A percentile compares a stretch with the other conserved stretches of the same genome.
These are phyloP conservation scores for Emergomyces pasteurianus DNA, from an alignment of 2,329 filamentous ascomycete genomes.

Conservation along the genomic window DNA sequence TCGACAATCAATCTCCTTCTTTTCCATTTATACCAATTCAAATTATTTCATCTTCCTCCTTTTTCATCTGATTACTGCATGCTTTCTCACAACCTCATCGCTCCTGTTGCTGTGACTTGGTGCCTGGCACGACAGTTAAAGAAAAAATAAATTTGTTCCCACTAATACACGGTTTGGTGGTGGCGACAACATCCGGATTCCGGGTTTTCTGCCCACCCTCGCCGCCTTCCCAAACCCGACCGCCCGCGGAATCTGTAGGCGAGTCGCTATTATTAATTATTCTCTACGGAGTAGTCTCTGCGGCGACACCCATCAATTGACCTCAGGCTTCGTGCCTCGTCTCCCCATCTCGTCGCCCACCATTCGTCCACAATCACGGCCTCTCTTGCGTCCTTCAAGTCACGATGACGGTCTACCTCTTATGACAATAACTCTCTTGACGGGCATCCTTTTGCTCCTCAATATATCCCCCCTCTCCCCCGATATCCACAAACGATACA, in stretches of 20 bases:
- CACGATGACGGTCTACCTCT: conserved; percentile 28
- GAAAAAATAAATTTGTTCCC: neutral
- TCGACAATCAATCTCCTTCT: conserved; percentile 6
- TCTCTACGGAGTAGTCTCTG: neutral
- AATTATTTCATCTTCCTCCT: neutral
- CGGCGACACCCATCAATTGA: neutral
- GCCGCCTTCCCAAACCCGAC: neutral
- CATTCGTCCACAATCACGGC: neutral
- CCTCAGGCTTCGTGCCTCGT: neutral
- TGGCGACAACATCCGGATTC: neutral
- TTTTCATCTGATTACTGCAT: conserved; percentile 2
- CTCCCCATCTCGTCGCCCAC: neutral
- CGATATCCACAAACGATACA: neutral
- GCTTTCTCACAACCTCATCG: conserved; percentile 2
- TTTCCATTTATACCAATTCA: conserved; percentile 2
- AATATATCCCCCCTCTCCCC: neutral
- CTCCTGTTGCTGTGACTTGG: neutral
- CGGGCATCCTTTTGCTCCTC: conserved; percentile 20
- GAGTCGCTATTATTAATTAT: neutral
- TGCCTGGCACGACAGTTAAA: neutral
- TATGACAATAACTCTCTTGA: conserved; percentile 31
- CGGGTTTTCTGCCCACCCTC: neutral
- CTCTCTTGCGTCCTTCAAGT: conserved; percentile 5
- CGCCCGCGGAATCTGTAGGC: neutral
- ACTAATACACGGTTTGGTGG: neutral